A percentile compares a stretch with the other conserved stretches of the same genome.
phyloP scores from a whole-genome alignment of 2,329 filamentous ascomycete species.

The Colletotrichum incanum region DNA sequence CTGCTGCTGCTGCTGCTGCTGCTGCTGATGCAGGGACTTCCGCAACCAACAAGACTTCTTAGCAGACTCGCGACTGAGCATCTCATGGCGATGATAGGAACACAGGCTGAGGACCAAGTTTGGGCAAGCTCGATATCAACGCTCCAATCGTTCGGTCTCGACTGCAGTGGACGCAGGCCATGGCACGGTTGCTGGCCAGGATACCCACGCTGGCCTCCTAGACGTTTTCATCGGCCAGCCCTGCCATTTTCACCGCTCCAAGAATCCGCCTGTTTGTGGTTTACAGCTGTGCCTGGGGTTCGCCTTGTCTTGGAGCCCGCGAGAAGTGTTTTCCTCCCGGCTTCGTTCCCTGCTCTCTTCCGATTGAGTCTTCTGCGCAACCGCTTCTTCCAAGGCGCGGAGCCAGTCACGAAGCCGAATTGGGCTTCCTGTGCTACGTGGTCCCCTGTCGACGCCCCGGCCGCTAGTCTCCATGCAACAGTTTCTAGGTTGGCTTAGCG shows the following conservation, averaged over 20 bases:
- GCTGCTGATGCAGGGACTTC: conserved; percentile 16
- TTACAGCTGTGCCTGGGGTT: conserved; percentile 7
- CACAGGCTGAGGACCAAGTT: neutral
- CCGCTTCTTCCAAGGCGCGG: conserved; percentile 16
- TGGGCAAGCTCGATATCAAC: neutral
- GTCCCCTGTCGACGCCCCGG: conserved; percentile 20
- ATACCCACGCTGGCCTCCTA: conserved; percentile 13
- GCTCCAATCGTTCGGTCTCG: conserved; percentile 19
- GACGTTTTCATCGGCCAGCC: conserved; percentile 20
- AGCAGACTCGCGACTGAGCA: neutral
- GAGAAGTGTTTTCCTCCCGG: neutral
- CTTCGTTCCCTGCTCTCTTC: conserved; percentile 1
- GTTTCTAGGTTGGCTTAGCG: conserved; percentile 14
- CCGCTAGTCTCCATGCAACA: conserved; percentile 24
- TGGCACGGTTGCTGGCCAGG: conserved; percentile 14
- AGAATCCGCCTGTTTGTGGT: conserved; percentile 8
- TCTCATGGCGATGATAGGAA: neutral
- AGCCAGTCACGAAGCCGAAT: conserved; percentile 19
- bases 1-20: neutral
- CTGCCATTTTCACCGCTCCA: conserved; percentile 33
- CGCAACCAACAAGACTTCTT: neutral
- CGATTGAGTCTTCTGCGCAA: conserved; percentile 10
- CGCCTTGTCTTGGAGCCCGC: conserved; percentile 17
- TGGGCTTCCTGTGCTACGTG: conserved; percentile 13
- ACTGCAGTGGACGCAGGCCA: neutral